A percentile compares a stretch with the other conserved stretches of the same genome.
Evolutionary conservation across 2,329 filamentous ascomycete species (phyloP).

Genomic region (Ampelomyces quisqualis): DNA sequence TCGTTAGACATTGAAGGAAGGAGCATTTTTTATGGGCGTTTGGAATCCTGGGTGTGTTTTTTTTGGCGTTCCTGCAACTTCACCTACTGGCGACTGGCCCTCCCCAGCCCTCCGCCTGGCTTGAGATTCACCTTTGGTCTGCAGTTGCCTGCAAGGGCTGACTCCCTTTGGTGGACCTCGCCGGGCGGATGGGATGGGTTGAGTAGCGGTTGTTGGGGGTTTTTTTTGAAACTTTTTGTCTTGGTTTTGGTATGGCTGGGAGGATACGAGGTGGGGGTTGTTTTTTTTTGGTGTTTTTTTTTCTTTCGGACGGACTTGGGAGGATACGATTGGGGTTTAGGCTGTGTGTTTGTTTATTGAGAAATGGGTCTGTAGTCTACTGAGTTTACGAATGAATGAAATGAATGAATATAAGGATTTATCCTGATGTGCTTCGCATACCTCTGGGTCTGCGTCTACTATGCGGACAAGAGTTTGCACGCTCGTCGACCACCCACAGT

Average conservation of each 20-base stretch:
- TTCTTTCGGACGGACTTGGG: not conserved
- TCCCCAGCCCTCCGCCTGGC: conserved; percentile 8
- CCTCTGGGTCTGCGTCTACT: too few species aligned
- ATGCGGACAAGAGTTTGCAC: too few species aligned
- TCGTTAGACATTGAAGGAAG: conserved; percentile 1
- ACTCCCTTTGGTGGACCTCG: conserved; percentile 17
- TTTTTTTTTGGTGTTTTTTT: not conserved
- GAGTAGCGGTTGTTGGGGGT: not conserved
- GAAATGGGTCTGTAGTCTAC: not conserved
- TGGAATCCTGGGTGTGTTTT: conserved; percentile 4
- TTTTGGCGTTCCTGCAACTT: not conserved
- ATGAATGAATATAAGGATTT: not conserved
- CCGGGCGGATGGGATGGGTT: conserved; percentile 10
- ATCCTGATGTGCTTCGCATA: not conserved
- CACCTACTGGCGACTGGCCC: not conserved
- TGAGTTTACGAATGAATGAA: conserved; percentile 1
- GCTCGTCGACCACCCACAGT: too few species aligned
- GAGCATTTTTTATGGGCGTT: conserved; percentile 17
- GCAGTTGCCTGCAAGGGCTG: conserved; percentile 18
- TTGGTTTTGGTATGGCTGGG: not conserved
- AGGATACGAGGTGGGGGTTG: not conserved
- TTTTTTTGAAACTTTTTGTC: not conserved
- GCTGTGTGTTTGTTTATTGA: not conserved
- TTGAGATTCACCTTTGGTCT: conserved; percentile 16
- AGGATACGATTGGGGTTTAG: not conserved